Evolutionary conservation across 1,284 basidiomycete genomes (phyloP).

Genomic region (Coniferiporia weirii): DNA sequence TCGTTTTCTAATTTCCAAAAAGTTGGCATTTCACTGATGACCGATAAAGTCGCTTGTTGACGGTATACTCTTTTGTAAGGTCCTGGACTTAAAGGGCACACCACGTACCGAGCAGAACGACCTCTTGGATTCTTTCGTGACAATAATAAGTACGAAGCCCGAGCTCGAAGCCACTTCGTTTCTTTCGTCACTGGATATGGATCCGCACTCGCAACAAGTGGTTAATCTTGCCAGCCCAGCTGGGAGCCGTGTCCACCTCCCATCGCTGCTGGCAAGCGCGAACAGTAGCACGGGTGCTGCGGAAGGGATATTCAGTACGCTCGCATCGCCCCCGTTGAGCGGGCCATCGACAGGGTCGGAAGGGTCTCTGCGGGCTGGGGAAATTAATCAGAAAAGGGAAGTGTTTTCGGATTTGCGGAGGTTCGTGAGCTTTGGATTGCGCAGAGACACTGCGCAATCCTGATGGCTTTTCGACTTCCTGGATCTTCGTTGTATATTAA

Average conservation of each 20-base stretch:
- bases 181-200: constrained; percentile 91
- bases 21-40: constrained; percentile 36
- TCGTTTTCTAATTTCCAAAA: constrained; percentile 98
- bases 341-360: constrained; percentile 49
- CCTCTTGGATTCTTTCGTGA: constrained; percentile 87
- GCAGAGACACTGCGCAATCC: constrained; percentile 54
- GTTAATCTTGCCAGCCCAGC: constrained; percentile 51
- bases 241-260: constrained; percentile 50
- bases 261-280: constrained; percentile 30
- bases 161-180: constrained; percentile 87
- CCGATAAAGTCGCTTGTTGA: background rate
- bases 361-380: constrained; percentile 36
- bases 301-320: constrained; percentile 51
- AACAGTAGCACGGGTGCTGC: constrained; percentile 25
- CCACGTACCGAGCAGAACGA: constrained; percentile 82
- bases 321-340: constrained; percentile 53
- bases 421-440: constrained; percentile 79
- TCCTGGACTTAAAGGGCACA: constrained; percentile 93
- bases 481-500: constrained; percentile 5
- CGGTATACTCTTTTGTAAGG: constrained; percentile 38
- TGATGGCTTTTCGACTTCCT: background rate
- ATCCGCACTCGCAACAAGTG: constrained; percentile 53
- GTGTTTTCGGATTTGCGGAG: constrained; percentile 83
- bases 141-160: constrained; percentile 82
- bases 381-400: constrained; percentile 52